Percentiles rank a stretch among this genome's conserved stretches.
phyloP scores from a whole-genome alignment of 768 basidiomycete species.

The Hortiboletus flavorubellus region DNA sequence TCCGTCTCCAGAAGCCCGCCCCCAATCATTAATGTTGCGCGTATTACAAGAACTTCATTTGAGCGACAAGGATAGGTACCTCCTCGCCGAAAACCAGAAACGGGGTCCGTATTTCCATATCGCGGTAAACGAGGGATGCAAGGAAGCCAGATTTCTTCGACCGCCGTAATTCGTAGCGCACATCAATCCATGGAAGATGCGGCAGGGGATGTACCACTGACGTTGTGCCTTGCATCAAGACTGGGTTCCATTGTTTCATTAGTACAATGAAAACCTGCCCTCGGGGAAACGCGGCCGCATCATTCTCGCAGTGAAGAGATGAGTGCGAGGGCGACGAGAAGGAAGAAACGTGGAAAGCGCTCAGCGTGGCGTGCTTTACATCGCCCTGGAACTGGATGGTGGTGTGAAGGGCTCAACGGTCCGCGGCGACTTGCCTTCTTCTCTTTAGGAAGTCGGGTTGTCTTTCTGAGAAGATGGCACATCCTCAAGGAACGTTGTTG shows the following conservation, averaged over 20 bases:
- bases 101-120: conserved; percentile 14
- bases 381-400: not conserved
- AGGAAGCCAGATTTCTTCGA: conserved; percentile 4
- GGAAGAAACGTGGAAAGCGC: conserved; percentile 12
- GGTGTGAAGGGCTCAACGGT: conserved; percentile 1
- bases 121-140: conserved; percentile 13
- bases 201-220: conserved; percentile 3
- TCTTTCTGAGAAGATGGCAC: conserved; percentile 17
- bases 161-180: conserved; percentile 2
- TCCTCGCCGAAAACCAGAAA: conserved; percentile 4
- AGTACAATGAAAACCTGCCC: conserved; percentile 26
- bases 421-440: conserved; percentile 17
- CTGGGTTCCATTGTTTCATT: conserved; percentile 27
- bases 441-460: conserved; percentile 4
- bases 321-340: conserved; percentile 7
- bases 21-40: conserved; percentile 13
- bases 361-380: not conserved
- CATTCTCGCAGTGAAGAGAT: conserved; percentile 8
- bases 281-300: conserved; percentile 7
- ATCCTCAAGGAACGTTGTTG: not conserved
- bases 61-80: conserved; percentile 4
- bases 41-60: conserved; percentile 7
- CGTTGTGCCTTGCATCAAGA: conserved; percentile 13
- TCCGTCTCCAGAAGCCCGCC: conserved; percentile 16
- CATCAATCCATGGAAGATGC: conserved; percentile 18